Evolutionary conservation across 2,329 filamentous ascomycete species (phyloP), one percentile per base, ranked within the genome.

Genomic region (Fusarium sp.): DNA sequence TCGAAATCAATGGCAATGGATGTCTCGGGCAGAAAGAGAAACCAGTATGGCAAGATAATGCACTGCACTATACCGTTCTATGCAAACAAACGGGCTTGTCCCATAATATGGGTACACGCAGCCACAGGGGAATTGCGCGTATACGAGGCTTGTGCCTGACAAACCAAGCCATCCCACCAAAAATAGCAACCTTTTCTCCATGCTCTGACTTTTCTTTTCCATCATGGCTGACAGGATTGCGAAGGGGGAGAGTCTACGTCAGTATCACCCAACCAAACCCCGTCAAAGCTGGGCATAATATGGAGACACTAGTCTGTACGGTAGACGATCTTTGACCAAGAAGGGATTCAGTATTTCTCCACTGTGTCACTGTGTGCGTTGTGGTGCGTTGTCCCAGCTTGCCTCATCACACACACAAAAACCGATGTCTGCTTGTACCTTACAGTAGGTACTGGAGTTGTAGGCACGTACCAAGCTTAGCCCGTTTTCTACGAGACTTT

Each of bases 221-320:
- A 30, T 30, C 9, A 30, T 46, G 37, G 44, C 57, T 58, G 37
- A 52, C 53, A 54, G 41, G 48, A 51, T 50, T 45, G 40, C 35
- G 45, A 26, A 13, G 28, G 28, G 28, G 43, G 39, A 53, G n/a
- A 53, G n/a, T 45, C 40, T 54, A 68, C 61, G 65, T 68, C 65
- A 69, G 39, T 44, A 33, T 24, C 22, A 17, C 28, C 63, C 65
- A 68, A 56, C 55, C 65, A 67, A 19, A 45, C 14, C 14, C 10
- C 2, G 15, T 19, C 35, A 37, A 24, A 24, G 41, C 33, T 33
- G 45, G 41, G 41, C 43, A 46, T 53, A 46, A 52, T 48, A 60
- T 68, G 66, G 66, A 48, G 66, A 58, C 47, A 28, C 45, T 62
- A 56, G 66, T 63, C 67, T 69, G 58, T 55, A 51, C 56, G 61